Evolutionary conservation across 116 monocot species (phyloP), one percentile per base, ranked within the genome.

Genomic region (Phalaenopsis hybrid): DNA sequence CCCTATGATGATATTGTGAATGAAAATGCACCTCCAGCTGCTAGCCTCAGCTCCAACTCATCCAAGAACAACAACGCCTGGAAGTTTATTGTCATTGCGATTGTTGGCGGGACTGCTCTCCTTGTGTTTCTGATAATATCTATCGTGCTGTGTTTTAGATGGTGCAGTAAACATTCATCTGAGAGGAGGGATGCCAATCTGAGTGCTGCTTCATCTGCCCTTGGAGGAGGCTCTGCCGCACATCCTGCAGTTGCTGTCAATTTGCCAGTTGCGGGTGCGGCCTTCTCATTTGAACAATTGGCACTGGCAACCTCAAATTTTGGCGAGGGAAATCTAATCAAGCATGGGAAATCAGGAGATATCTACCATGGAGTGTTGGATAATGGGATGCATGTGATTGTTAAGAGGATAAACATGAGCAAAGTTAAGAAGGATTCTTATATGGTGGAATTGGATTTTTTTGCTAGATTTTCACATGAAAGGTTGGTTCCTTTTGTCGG

Each of bases 401-500:
- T 96, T 49, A 96, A 96, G 85, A 86, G 83, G 84, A 90, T 96
- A 1, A 83, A 90, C 78, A 20, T 83, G 20, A 75, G 69, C 57
- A 63, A 13, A 6, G 79, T 83, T 8, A 87, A 63, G 84, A 92
- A 85, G 74, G 88, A 84, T 12, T 78, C 80, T 7, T 86, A 88
- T 81, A 8, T 82, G 9, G 89, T 83, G 57, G 97, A 97, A 80
- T 69, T 97, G 79, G 94, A 94, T 37, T 82, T 94, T n/a, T 91
- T 94, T 75, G 74, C 85, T 13, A 92, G 89, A 73, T 31, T 51
- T 51, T 84, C 88, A 15, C 89, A 94, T 75, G 57, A 67, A 21
- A 87, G 97, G 28, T 18, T 97, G 16, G 94, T 93, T 48, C 92
- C 92, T 0, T 85, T 97, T 28, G 31, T 97, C 15, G 97, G 97